Evolutionary conservation across 768 basidiomycete genomes (phyloP).

Genomic region (Gymnopilus dilepis): DNA sequence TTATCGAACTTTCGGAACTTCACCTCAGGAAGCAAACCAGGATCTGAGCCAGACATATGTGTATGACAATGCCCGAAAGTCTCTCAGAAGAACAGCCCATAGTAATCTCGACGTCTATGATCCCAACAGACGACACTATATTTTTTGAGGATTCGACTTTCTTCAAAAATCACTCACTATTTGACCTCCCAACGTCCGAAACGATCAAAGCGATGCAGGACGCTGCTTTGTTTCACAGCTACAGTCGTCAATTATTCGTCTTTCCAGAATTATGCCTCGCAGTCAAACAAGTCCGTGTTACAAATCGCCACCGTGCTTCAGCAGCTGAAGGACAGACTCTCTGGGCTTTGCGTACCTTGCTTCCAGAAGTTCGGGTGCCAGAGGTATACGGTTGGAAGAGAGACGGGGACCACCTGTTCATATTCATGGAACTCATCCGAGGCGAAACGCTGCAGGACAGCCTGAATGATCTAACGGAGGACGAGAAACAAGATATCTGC

Average conservation of each 20-base stretch:
- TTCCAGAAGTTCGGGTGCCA: background rate
- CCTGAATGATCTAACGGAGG: background rate
- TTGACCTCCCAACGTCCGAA: background rate
- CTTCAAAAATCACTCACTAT: background rate
- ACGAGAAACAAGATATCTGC: background rate
- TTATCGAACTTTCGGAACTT: no score
- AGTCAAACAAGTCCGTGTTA: background rate
- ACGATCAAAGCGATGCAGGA: background rate
- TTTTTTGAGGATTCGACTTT: constrained; percentile 3
- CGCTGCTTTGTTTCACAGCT: background rate
- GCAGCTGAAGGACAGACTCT: constrained; percentile 4
- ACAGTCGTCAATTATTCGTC: background rate
- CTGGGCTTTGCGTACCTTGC: background rate
- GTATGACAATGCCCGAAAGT: no score
- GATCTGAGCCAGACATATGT: no score
- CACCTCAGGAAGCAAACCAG: no score
- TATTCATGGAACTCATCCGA: constrained; percentile 13
- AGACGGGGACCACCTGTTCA: background rate
- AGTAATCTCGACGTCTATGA: background rate
- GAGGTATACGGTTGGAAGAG: constrained; percentile 10
- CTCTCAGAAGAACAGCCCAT: background rate
- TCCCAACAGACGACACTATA: background rate
- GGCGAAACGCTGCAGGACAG: constrained; percentile 11
- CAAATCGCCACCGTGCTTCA: background rate
- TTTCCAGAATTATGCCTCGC: background rate